Evolutionary conservation across 805 yeast species (phyloP).

Genomic region (Kazachstania africana): DNA sequence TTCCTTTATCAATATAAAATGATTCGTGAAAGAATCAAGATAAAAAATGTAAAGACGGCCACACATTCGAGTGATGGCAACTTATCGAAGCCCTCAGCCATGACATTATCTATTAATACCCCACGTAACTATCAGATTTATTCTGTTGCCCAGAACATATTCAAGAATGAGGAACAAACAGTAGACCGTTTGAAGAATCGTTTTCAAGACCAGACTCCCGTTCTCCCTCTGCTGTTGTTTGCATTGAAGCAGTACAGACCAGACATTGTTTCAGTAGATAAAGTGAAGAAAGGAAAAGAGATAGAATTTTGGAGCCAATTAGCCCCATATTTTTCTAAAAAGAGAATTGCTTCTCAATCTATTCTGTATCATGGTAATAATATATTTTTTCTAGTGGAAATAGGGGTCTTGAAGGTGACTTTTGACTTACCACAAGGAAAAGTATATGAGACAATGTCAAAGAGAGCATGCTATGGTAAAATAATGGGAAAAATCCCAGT

Average conservation of each 20-base stretch:
- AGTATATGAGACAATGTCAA: slow-evolving; percentile 37
- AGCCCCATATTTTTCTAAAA: slow-evolving; percentile 44
- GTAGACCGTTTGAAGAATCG: slow-evolving; percentile 13
- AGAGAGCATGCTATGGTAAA: slow-evolving; percentile 45
- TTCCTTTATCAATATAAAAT: slow-evolving; percentile 40
- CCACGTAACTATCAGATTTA: slow-evolving; percentile 32
- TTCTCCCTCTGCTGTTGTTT: slow-evolving; percentile 18
- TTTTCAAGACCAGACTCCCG: slow-evolving; percentile 6
- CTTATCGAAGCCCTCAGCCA: not conserved
- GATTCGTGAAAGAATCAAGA: slow-evolving; percentile 15
- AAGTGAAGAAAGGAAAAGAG: slow-evolving; percentile 25
- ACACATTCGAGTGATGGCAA: not conserved
- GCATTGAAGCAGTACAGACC: slow-evolving; percentile 22
- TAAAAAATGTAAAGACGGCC: not conserved
- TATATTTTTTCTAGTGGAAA: slow-evolving; percentile 44
- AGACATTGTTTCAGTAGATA: slow-evolving; percentile 14
- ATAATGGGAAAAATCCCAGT: slow-evolving; percentile 8
- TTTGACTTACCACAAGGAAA: slow-evolving; percentile 35
- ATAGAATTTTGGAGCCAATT: slow-evolving; percentile 54
- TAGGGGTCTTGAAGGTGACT: slow-evolving; percentile 42
- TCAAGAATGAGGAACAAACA: slow-evolving; percentile 20
- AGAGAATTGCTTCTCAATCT: slow-evolving; percentile 38
- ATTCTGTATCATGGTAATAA: slow-evolving; percentile 26
- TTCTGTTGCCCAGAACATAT: slow-evolving; percentile 29
- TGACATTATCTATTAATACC: slow-evolving; percentile 24